Conservation (phyloP, 1,284 basidiomycete genomes). For the Microbotryum saponariae region DNA sequence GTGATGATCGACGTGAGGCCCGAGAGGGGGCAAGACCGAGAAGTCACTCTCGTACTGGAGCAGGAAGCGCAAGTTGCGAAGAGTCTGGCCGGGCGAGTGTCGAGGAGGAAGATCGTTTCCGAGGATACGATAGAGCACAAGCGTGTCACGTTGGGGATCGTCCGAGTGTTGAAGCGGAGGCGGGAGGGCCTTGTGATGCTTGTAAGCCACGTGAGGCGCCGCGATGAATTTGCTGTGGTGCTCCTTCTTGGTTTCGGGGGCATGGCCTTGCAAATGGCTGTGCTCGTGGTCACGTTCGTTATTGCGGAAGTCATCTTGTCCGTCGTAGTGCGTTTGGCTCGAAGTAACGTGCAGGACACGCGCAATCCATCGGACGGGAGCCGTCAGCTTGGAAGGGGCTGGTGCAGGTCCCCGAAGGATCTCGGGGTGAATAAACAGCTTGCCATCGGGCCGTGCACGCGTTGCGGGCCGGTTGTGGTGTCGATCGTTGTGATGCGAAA, state of each 20-base stretch:
- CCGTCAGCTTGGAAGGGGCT: background rate
- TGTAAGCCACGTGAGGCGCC: slow-evolving; percentile 19
- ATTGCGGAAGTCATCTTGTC: background rate
- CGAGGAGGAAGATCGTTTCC: slow-evolving; percentile 40
- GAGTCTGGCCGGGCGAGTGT: slow-evolving; percentile 37
- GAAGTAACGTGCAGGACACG: slow-evolving; percentile 1
- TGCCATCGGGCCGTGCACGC: slow-evolving; percentile 1
- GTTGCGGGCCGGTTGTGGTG: background rate
- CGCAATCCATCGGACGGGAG: slow-evolving; percentile 5
- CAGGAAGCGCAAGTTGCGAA: slow-evolving; percentile 38
- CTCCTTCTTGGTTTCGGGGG: background rate
- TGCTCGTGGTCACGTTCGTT: background rate
- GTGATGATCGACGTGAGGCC: slow-evolving; percentile 25
- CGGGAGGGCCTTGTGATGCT: slow-evolving; percentile 23
- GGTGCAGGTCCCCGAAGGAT: slow-evolving; percentile 8
- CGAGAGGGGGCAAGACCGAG: slow-evolving; percentile 27
- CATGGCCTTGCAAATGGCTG: too few relatives aligned
- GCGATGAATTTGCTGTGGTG: slow-evolving; percentile 14
- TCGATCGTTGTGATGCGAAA: background rate
- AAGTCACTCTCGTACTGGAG: slow-evolving; percentile 38
- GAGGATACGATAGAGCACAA: slow-evolving; percentile 38
- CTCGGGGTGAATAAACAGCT: slow-evolving; percentile 26
- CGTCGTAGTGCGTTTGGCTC: background rate
- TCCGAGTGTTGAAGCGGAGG: slow-evolving; percentile 26
- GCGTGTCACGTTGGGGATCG: slow-evolving; percentile 35